Evolutionary conservation across 2,329 filamentous ascomycete genomes (phyloP).

Genomic region (Paradendryphiella salina): DNA sequence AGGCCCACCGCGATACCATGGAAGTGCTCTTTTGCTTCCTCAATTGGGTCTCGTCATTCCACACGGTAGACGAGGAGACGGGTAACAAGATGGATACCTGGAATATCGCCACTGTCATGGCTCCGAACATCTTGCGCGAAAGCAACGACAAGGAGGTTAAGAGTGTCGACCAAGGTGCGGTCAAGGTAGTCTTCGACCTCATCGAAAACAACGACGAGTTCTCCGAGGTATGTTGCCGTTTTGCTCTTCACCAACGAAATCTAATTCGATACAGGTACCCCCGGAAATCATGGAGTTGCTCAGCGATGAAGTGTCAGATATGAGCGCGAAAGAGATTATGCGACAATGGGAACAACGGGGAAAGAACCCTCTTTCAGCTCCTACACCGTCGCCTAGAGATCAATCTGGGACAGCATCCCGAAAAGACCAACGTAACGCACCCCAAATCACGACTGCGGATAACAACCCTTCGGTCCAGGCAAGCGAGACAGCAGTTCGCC

Average conservation of each 20-base stretch:
- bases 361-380: slow-evolving; percentile 62
- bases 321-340: slow-evolving; percentile 96
- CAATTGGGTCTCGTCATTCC: slow-evolving; percentile 97
- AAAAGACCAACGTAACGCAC: slow-evolving; percentile 53
- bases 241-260: neutral
- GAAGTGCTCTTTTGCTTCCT: slow-evolving; percentile 95
- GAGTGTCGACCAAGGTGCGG: slow-evolving; percentile 90
- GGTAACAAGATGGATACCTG: slow-evolving; percentile 99
- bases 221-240: slow-evolving; percentile 76
- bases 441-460: slow-evolving; percentile 72
- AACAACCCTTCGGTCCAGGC: slow-evolving; percentile 85
- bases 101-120: slow-evolving; percentile 95
- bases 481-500: slow-evolving; percentile 80
- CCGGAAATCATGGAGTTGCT: slow-evolving; percentile 87
- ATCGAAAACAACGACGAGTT: slow-evolving; percentile 95
- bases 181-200: slow-evolving; percentile 87
- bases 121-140: slow-evolving; percentile 88
- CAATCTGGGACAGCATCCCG: slow-evolving; percentile 56
- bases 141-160: slow-evolving; percentile 53
- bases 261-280: slow-evolving; percentile 69
- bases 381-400: slow-evolving; percentile 48
- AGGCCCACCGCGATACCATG: slow-evolving; percentile 87
- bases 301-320: slow-evolving; percentile 80
- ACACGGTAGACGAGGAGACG: slow-evolving; percentile 93
- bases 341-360: slow-evolving; percentile 86